Conservation (phyloP, 169 alveolate genomes). For the Eimeria praecox region DNA sequence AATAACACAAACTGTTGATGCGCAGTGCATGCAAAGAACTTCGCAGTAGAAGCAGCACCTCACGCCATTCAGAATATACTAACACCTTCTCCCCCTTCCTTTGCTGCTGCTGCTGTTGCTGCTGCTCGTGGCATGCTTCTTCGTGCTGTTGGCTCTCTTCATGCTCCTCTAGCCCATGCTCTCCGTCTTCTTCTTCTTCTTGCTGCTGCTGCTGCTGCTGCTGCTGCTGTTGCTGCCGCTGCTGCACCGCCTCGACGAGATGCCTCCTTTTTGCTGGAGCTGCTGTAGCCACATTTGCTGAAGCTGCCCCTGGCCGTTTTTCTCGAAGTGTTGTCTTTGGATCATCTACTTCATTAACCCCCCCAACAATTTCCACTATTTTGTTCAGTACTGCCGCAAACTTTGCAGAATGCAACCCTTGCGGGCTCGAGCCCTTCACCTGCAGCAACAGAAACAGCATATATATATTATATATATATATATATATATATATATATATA, state of each 20-base stretch:
- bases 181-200: neutral
- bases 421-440: neutral
- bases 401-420: conserved; percentile 51
- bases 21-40: conserved; percentile 32
- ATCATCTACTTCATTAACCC: neutral
- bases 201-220: neutral
- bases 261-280: neutral
- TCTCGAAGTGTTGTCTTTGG: neutral
- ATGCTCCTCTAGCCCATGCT: neutral
- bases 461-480: neutral
- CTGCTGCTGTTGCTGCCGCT: neutral
- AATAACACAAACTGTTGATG: conserved; percentile 57
- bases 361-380: conserved; percentile 33
- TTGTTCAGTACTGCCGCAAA: conserved; percentile 58
- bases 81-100: conserved; percentile 51
- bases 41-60: conserved; percentile 76
- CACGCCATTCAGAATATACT: conserved; percentile 79
- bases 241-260: too few relatives aligned
- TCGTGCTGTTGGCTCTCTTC: too few relatives aligned
- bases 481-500: neutral
- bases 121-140: too few relatives aligned
- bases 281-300: neutral
- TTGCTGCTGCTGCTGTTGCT: conserved; percentile 37
- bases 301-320: conserved; percentile 13
- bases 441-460: conserved; percentile 12